Conservation (phyloP, 164 flowering plant genomes). For the Buxus sempervirens region DNA sequence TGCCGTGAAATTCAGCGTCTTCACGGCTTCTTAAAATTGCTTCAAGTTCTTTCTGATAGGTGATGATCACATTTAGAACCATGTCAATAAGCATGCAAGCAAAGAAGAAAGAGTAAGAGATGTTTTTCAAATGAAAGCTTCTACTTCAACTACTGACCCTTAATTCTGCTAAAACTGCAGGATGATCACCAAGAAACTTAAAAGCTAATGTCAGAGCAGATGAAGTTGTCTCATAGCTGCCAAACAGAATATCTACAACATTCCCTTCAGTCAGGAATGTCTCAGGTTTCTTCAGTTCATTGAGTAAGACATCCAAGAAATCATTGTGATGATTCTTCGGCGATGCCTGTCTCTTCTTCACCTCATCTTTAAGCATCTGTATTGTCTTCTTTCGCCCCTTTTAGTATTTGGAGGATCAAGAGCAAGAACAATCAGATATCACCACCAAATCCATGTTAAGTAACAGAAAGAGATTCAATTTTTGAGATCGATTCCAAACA, state of each 20-base stretch:
- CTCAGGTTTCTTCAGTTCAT: not conserved
- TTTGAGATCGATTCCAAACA: not conserved
- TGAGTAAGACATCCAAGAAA: not conserved
- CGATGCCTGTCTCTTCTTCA: not conserved
- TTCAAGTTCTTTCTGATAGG: constrained; percentile 3
- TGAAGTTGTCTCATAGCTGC: constrained; percentile 3
- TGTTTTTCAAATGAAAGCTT: not conserved
- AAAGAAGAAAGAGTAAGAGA: not conserved
- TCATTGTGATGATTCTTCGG: not conserved
- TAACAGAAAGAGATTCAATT: not conserved
- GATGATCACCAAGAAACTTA: constrained; percentile 1
- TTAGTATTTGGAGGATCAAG: not conserved
- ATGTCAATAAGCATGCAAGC: not conserved
- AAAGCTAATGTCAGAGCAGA: not conserved
- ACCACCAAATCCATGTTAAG: not conserved
- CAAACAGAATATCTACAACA: constrained; percentile 1
- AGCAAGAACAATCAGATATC: not conserved
- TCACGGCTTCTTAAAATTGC: constrained; percentile 1
- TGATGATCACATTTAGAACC: not conserved
- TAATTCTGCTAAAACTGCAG: constrained; percentile 4
- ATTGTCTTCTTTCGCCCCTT: not conserved
- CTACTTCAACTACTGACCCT: not conserved
- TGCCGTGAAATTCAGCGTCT: not conserved
- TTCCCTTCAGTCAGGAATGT: not conserved
- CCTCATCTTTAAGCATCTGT: not conserved